These are phyloP conservation scores for Dictyostelium brefeldianum DNA, from an alignment of 78 protist species.

Conservation along the genomic window DNA sequence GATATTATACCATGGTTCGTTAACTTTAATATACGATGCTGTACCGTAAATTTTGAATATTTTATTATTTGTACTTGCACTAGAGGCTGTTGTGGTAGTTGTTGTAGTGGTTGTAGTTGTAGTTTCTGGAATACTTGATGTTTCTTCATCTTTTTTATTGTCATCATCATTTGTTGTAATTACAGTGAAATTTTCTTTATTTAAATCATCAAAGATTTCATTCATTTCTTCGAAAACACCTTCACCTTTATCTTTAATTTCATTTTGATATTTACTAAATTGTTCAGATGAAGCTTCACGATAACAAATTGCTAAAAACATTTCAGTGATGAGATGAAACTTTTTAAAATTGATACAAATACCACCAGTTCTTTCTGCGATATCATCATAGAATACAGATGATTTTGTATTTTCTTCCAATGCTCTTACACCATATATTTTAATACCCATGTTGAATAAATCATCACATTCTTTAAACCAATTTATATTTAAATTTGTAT, in stretches of 20 bases:
- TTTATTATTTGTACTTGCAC: neutral
- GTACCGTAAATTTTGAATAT: constrained; percentile 38
- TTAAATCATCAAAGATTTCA: constrained; percentile 42
- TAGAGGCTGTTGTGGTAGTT: neutral
- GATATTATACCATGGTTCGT: constrained; percentile 51
- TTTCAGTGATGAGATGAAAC: constrained; percentile 78
- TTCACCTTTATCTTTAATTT: constrained; percentile 39
- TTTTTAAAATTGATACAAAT: constrained; percentile 69
- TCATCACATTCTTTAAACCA: constrained; percentile 86
- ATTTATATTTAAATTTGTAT: constrained; percentile 39
- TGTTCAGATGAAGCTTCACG: constrained; percentile 71
- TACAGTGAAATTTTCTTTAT: constrained; percentile 54
- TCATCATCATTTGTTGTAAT: neutral
- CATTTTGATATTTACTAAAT: constrained; percentile 50
- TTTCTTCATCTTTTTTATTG: neutral
- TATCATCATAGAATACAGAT: constrained; percentile 69
- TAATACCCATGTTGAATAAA: constrained; percentile 57
- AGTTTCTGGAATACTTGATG: neutral
- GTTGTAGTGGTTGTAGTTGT: constrained; percentile 1
- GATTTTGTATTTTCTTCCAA: neutral
- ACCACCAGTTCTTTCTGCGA: constrained; percentile 79
- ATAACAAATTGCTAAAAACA: constrained; percentile 87
- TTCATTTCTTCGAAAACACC: constrained; percentile 26
- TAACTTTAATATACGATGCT: constrained; percentile 41
- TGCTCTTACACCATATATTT: constrained; percentile 85